Evolutionary conservation across 768 basidiomycete genomes (phyloP).

Genomic region (Lactarius vividus): DNA sequence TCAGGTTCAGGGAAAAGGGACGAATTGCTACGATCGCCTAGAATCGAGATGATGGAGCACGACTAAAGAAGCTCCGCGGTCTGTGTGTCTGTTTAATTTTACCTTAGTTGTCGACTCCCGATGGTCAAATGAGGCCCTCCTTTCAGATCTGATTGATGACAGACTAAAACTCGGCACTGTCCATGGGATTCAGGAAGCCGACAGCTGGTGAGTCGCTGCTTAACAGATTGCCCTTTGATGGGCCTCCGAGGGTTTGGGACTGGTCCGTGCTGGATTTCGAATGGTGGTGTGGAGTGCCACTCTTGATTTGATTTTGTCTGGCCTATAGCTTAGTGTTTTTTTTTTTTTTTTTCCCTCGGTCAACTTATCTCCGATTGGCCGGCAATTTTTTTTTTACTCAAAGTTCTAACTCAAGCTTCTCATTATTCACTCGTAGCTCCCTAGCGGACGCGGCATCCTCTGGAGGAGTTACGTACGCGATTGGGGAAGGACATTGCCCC

Average conservation of each 20-base stretch:
- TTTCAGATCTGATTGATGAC: constrained; percentile 11
- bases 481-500: background rate
- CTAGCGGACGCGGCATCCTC: background rate
- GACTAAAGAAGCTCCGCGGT: background rate
- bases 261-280: background rate
- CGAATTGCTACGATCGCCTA: constrained; percentile 4
- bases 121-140: background rate
- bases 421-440: background rate
- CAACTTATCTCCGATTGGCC: background rate
- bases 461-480: background rate
- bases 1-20: constrained; percentile 1
- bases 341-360: background rate
- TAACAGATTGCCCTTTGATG: background rate
- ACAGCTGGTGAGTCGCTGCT: background rate
- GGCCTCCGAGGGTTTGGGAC: background rate
- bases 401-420: background rate
- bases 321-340: background rate
- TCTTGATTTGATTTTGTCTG: background rate
- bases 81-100: background rate
- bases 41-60: constrained; percentile 3
- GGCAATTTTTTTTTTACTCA: background rate
- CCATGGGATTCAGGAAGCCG: background rate
- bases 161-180: background rate
- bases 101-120: background rate
- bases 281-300: background rate